Evolutionary conservation across 129 eudicot genomes (phyloP).

Genomic region (Heracleum sosnowskyi): DNA sequence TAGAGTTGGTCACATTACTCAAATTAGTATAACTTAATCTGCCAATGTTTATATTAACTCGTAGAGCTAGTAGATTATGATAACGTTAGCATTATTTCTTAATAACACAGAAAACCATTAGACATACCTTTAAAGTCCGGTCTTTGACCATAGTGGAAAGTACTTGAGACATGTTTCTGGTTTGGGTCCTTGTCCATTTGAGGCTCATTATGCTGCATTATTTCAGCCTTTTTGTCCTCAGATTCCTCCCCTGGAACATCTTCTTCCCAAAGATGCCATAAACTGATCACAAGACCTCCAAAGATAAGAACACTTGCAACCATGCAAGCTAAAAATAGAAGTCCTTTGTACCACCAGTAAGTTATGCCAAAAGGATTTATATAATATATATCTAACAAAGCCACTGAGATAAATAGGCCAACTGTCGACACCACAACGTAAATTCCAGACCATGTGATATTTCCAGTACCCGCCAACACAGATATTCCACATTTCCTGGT

Average conservation of each 20-base stretch:
- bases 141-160: slow-evolving; percentile 64
- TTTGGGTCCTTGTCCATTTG: slow-evolving; percentile 26
- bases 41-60: not conserved
- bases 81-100: not conserved
- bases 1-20: not conserved
- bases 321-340: slow-evolving; percentile 62
- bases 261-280: slow-evolving; percentile 82
- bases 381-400: slow-evolving; percentile 36
- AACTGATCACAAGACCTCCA: slow-evolving; percentile 63
- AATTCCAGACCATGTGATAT: slow-evolving; percentile 63
- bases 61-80: not conserved
- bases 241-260: slow-evolving; percentile 28
- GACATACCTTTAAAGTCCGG: slow-evolving; percentile 71
- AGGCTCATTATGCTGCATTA: slow-evolving; percentile 19
- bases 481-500: slow-evolving; percentile 51
- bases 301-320: slow-evolving; percentile 51
- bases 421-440: slow-evolving; percentile 52
- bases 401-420: slow-evolving; percentile 49
- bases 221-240: slow-evolving; percentile 11
- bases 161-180: slow-evolving; percentile 23
- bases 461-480: slow-evolving; percentile 79
- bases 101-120: not conserved
- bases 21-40: not conserved
- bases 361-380: slow-evolving; percentile 48
- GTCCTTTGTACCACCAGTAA: slow-evolving; percentile 81